Evolutionary conservation across 148 eudicot species (phyloP), one percentile per base, ranked within the genome.

Genomic region (Rhododendron henanense): DNA sequence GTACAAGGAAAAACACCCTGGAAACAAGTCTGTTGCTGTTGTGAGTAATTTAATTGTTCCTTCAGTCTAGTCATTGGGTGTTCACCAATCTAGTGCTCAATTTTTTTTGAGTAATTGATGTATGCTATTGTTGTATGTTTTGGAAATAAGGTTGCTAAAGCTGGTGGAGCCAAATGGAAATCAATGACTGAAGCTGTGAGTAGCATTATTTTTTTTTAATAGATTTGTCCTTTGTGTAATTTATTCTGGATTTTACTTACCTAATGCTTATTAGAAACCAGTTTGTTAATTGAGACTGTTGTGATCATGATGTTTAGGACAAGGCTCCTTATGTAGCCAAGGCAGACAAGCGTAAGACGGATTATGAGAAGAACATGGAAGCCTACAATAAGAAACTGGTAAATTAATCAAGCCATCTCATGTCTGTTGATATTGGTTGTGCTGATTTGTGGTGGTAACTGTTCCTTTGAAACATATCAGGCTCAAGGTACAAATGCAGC

Each of bases 91-190:
- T 23, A 44, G 5, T 21, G 14, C 5, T 78, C 15, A 41, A 23
- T 0, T 44, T 78, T 75, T 78, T 55, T 55, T 55, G 21, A 16
- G 50, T 10, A n/a, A 48, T n/a, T 81, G 41, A 25, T 67, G 11
- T 51, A 16, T 37, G 25, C 9, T 69, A 9, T 23, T 31, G 10
- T 14, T 8, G 4, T 35, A 45, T 80, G 16, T 31, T 59, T 44
- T 16, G 23, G 6, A 63, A 3, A 41, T 9, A 61, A 89, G 91
- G 89, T 87, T 35, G 88, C 88, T 2, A 89, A 89, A 84, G 91
- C 91, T 83, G 91, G 91, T 39, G 91, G 91, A 44, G 87, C 81
- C 35, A 89, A 85, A 81, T 89, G 91, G 91, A 89, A 87, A 85
- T 80, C 88, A 0, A 19, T 89, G 86, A 47, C 91, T 1, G 88